phyloP scores from a whole-genome alignment of 2,329 filamentous ascomycete genomes.

The Aaosphaeria pasadenensis region DNA sequence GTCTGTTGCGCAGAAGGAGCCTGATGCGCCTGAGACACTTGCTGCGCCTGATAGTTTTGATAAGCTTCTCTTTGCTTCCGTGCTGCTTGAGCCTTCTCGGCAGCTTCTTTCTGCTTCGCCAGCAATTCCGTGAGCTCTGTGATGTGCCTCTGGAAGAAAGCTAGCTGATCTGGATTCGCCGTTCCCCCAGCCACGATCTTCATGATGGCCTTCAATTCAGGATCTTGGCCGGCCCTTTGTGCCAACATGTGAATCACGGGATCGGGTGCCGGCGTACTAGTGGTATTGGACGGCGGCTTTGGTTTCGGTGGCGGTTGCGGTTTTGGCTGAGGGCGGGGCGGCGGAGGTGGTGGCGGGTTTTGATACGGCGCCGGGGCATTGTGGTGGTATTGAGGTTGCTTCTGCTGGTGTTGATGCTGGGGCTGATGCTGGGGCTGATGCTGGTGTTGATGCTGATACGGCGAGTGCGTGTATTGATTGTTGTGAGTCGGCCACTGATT shows the following conservation, averaged over 20 bases:
- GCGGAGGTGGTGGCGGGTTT: constrained; percentile 22
- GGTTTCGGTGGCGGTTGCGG: constrained; percentile 22
- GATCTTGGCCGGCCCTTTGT: constrained; percentile 70
- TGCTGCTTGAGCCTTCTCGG: constrained; percentile 4
- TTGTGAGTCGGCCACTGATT: constrained; percentile 34
- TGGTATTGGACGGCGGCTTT: constrained; percentile 17
- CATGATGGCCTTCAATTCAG: constrained; percentile 74
- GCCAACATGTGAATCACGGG: constrained; percentile 79
- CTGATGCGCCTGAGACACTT: background rate
- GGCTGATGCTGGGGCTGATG: constrained; percentile 7
- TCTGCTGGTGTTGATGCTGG: constrained; percentile 4
- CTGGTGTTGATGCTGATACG: constrained; percentile 10
- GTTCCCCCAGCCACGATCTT: constrained; percentile 76
- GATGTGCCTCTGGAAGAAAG: constrained; percentile 76
- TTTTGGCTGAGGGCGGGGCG: constrained; percentile 20
- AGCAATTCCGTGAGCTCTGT: constrained; percentile 66
- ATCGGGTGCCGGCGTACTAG: constrained; percentile 51
- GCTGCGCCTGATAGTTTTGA: too few relatives aligned
- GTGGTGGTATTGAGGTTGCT: constrained; percentile 17
- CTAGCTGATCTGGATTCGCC: constrained; percentile 68
- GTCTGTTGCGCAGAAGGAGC: background rate
- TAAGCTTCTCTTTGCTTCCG: too few relatives aligned
- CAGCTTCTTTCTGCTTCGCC: constrained; percentile 38
- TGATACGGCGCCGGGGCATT: constrained; percentile 18
- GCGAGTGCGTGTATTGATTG: constrained; percentile 10